These are phyloP conservation scores for Candida maesae DNA, from an alignment of 805 yeast species.

Conservation along the genomic window DNA sequence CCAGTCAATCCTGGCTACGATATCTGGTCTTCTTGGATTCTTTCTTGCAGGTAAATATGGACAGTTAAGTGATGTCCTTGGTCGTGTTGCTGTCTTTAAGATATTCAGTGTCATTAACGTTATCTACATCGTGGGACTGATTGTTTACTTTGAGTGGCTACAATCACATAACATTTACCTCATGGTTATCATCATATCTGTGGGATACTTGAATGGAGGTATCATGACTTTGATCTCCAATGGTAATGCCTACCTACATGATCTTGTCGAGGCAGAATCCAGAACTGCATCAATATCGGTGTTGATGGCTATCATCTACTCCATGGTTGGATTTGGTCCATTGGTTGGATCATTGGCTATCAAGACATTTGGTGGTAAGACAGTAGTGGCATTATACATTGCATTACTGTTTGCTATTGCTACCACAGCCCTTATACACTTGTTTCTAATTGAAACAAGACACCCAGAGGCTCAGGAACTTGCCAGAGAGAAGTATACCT, in stretches of 20 bases:
- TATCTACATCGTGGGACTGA: slow-evolving; percentile 10
- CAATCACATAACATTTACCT: slow-evolving; percentile 6
- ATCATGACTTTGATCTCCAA: slow-evolving; percentile 24
- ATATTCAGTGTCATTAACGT: slow-evolving; percentile 16
- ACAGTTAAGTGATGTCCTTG: slow-evolving; percentile 22
- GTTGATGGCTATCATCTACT: slow-evolving; percentile 24
- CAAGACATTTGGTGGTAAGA: slow-evolving; percentile 9
- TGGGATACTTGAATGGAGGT: slow-evolving; percentile 22
- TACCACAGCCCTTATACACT: slow-evolving; percentile 6
- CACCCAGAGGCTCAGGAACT: slow-evolving; percentile 20
- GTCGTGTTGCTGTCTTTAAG: slow-evolving; percentile 23
- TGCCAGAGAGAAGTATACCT: slow-evolving; percentile 9
- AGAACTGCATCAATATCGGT: slow-evolving; percentile 18
- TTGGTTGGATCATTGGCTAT: slow-evolving; percentile 21
- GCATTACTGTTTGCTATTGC: slow-evolving; percentile 9
- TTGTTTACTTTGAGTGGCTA: slow-evolving; percentile 14
- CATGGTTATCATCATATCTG: slow-evolving; percentile 12
- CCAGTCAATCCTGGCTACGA: slow-evolving; percentile 16
- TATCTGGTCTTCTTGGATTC: slow-evolving; percentile 23
- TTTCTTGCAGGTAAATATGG: slow-evolving; percentile 23
- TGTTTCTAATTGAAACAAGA: slow-evolving; percentile 16
- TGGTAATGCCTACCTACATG: slow-evolving; percentile 25
- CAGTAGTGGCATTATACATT: slow-evolving; percentile 5
- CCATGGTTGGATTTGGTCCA: slow-evolving; percentile 24
- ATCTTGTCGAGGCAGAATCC: slow-evolving; percentile 16